These are phyloP conservation scores for Metarhizium humberi DNA, from an alignment of 2,329 filamentous ascomycete species.

Conservation along the genomic window DNA sequence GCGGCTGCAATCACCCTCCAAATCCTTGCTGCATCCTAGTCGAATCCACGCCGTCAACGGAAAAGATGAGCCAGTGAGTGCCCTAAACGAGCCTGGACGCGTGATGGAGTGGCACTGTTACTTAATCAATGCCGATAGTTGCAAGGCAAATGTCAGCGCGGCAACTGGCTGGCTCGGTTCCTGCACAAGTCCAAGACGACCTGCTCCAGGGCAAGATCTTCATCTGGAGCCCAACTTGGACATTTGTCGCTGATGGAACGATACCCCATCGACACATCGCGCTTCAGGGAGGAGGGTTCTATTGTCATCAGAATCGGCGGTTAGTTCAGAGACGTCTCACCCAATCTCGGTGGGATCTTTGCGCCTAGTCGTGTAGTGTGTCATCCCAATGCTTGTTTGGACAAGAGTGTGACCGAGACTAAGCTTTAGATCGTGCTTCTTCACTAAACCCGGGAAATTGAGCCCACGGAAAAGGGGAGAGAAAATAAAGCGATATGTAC, in stretches of 20 bases:
- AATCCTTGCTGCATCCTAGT: neutral
- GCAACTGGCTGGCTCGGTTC: too few species aligned
- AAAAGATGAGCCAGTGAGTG: neutral
- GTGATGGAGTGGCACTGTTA: neutral
- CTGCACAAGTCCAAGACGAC: too few species aligned
- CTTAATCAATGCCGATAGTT: neutral
- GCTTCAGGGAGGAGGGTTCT: too few species aligned
- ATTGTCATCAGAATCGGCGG: too few species aligned
- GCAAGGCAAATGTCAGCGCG: too few species aligned
- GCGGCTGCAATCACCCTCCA: neutral
- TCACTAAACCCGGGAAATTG: neutral
- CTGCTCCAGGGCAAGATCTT: too few species aligned
- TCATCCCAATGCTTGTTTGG: neutral
- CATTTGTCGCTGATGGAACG: too few species aligned
- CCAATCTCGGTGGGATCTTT: slow-evolving; percentile 6
- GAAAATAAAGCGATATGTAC: neutral
- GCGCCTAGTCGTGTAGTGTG: neutral
- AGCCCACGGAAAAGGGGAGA: neutral
- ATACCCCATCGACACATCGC: too few species aligned
- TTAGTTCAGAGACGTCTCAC: neutral
- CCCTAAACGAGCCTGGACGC: neutral
- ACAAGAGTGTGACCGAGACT: neutral
- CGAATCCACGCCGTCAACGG: neutral
- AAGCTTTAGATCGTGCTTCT: neutral
- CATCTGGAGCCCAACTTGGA: too few species aligned